These are phyloP conservation scores for Rhodotorula sp. DNA, from an alignment of 1,284 basidiomycete genomes.

Conservation along the genomic window DNA sequence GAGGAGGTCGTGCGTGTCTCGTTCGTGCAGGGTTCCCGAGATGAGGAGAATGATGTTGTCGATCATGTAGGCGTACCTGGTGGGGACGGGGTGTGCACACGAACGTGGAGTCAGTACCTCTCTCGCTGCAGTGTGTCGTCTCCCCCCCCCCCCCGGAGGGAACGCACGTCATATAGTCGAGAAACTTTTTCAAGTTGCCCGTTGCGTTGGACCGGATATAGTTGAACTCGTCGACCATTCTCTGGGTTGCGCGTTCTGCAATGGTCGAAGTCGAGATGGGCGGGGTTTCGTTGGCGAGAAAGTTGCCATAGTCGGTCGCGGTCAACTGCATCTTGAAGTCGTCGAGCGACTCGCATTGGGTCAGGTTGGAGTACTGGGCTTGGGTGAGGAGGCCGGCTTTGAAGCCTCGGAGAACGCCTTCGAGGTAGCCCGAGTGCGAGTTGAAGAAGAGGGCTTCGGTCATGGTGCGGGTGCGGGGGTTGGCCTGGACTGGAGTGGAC, in stretches of 20 bases:
- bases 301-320: slow-evolving; percentile 97
- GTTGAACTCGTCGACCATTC: slow-evolving; percentile 96
- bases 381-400: slow-evolving; percentile 86
- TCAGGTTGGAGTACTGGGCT: slow-evolving; percentile 86
- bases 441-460: slow-evolving; percentile 89
- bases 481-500: no score
- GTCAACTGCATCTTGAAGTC: slow-evolving; percentile 90
- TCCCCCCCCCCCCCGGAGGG: no score
- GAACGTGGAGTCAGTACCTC: neutral
- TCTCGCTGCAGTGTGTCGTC: neutral
- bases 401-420: slow-evolving; percentile 92
- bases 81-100: neutral
- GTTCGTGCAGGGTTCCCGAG: slow-evolving; percentile 93
- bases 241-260: slow-evolving; percentile 88
- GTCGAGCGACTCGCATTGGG: slow-evolving; percentile 96
- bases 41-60: slow-evolving; percentile 98
- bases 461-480: neutral
- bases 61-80: slow-evolving; percentile 97
- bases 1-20: slow-evolving; percentile 94
- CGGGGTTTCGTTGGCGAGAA: slow-evolving; percentile 94
- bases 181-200: slow-evolving; percentile 83
- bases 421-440: slow-evolving; percentile 77
- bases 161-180: slow-evolving; percentile 91
- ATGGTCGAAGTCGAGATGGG: slow-evolving; percentile 94
- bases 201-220: slow-evolving; percentile 88